Base-by-base conservation (phyloP, 1,284 basidiomycete species). In the Cryptococcus sp. region DNA sequence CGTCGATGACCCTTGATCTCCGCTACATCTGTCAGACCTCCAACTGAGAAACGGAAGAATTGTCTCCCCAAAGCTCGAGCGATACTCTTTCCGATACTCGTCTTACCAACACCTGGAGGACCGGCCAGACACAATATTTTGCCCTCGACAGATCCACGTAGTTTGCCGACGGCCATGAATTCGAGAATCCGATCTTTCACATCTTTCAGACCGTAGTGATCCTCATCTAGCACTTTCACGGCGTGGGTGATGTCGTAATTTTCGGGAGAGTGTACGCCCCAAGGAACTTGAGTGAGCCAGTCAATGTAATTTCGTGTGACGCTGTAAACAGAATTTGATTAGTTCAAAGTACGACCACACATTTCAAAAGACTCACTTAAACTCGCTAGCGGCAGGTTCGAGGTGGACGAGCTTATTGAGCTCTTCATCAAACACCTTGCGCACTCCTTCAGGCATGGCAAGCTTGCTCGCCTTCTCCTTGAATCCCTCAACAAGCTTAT, bases 1-100 rank as follows among this genome's bases (percentile, higher is more conserved):
- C 96, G 81, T 68, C 96, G 82, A 76, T 99, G 95, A 3, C 96
- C 96, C 80, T 99, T 99, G 78, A 99, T 98, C 83, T 99, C 96
- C 54, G 95, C 96, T 0, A 98, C 94, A 73, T 99, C 95, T 57
- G 92, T 93, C 70, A 99, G 79, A 25, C 96, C 94, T 66, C 96
- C 96, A 5, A 99, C 94, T 15, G 91, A 93, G 81, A 99, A 97
- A 47, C 72, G 63, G 65, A 73, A 79, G 65, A 79, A 79, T 58
- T 79, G 77, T 61, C 77, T 62, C 11, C 75, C 76, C 0, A 79
- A 65, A 0, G 77, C 77, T 46, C 75, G 65, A 2, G 77, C 77
- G 38, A 79, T 77, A n/a, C 88, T 91, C 82, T 97, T 97, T 58
- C 93, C 91, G 52, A 94, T 93, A 54, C 86, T 89, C 0, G 91